Evolutionary conservation across 2,329 filamentous ascomycete species (phyloP).

Genomic region (Elsinoe perseae): DNA sequence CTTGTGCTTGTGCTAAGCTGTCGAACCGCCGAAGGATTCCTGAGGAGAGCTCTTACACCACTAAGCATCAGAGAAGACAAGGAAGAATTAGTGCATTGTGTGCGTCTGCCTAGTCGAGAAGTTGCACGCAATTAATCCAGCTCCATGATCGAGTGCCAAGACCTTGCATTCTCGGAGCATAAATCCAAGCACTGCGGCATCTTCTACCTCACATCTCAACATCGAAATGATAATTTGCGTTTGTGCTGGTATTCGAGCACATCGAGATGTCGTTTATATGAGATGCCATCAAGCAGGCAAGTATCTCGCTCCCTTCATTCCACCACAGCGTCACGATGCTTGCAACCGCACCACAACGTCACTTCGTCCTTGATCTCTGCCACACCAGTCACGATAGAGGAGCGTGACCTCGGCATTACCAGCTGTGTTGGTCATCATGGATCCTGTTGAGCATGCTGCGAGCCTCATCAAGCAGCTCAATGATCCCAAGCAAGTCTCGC

Average conservation of each 20-base stretch:
- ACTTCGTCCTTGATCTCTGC: neutral
- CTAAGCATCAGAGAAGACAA: conserved; percentile 12
- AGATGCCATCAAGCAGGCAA: neutral
- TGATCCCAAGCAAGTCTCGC: conserved; percentile 37
- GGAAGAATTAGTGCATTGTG: neutral
- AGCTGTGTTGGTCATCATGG: neutral
- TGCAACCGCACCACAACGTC: neutral
- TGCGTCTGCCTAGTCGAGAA: neutral
- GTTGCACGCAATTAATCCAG: neutral
- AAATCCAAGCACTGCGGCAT: neutral
- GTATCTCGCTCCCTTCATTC: neutral
- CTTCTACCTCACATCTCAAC: neutral
- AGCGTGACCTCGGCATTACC: neutral
- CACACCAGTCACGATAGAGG: conserved; percentile 4
- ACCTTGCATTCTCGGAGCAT: neutral
- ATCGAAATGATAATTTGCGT: neutral
- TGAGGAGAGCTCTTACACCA: neutral
- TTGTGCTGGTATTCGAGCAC: neutral
- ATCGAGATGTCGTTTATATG: neutral
- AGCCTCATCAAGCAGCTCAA: conserved; percentile 47
- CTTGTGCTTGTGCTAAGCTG: conserved; percentile 22
- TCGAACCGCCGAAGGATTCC: conserved; percentile 15
- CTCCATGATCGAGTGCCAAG: conserved; percentile 8
- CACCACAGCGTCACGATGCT: neutral
- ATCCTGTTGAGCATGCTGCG: conserved; percentile 20